Base-by-base conservation (phyloP, 1,139 yeast species). In the Zhuliangozyma parablackwelliae region DNA sequence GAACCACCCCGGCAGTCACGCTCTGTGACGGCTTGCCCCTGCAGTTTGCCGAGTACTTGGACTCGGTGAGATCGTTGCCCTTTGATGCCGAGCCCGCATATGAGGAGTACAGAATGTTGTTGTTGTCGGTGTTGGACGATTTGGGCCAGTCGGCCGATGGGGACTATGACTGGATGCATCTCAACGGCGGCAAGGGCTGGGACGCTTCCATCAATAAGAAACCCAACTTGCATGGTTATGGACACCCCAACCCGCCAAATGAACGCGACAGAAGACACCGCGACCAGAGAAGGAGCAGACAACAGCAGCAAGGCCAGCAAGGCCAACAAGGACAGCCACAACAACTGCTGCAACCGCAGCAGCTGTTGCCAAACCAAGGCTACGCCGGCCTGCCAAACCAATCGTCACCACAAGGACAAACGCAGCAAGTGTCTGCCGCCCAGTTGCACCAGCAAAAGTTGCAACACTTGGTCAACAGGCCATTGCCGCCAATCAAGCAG, bases 141-240 rank as follows among this genome's bases (percentile, higher is more conserved):
- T 26, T 26, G 12, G 28, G 28, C 11, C 28, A 26, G 12, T 8
- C 28, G 28, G 8, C n/a, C 6, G 89, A 82, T 56, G 84, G 80
- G 12, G 82, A 81, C 51, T 84, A 82, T 51, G 94, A 84, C 56
- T 84, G 94, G 94, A 82, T 83, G 90, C 81, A 80, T 49, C 63
- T 84, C 48, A 84, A 84, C 52, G 81, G 81, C 33, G 94, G 94
- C 37, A 75, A 77, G 54, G 94, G 94, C 30, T 84, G 92, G 92
- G 94, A 84, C 61, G 77, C 84, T 23, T 67, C 84, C 6, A 76
- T 83, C 46, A 84, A 83, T 56, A 84, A 82, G 56, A 84, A 83
- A 57, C 88, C 92, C 39, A 84, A 84, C 50, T 61, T 84, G 43
- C 92, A 84, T 59, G 94, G 94, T 10, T 84, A 84, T 55, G 87